These are phyloP conservation scores for Babesia ovis DNA, from an alignment of 169 alveolate genomes.

Conservation along the genomic window DNA sequence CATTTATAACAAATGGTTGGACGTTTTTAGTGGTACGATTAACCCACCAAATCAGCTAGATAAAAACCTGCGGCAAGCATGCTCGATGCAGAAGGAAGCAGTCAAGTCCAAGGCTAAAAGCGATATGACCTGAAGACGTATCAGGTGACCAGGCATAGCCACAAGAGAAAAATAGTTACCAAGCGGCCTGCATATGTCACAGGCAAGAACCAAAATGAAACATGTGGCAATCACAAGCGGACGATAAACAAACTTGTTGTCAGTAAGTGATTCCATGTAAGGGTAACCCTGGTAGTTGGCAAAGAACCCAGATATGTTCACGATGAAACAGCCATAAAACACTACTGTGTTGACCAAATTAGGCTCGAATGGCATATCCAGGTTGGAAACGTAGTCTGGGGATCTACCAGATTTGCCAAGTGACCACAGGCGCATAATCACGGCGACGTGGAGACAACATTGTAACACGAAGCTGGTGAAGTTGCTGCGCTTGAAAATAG, in stretches of 20 bases:
- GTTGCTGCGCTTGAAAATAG: constrained; percentile 67
- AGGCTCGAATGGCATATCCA: constrained; percentile 86
- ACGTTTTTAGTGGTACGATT: too few relatives aligned
- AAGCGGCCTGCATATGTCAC: constrained; percentile 59
- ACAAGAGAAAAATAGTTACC: constrained; percentile 69
- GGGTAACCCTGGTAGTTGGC: constrained; percentile 89
- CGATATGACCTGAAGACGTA: constrained; percentile 28
- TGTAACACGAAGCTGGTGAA: constrained; percentile 75
- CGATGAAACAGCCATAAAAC: constrained; percentile 77
- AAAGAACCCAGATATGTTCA: constrained; percentile 81
- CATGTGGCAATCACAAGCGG: constrained; percentile 35
- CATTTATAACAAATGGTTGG: too few relatives aligned
- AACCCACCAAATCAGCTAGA: not conserved
- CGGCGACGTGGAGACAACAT: constrained; percentile 74
- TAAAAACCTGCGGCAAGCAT: constrained; percentile 14
- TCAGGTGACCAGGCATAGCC: constrained; percentile 29
- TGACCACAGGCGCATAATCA: constrained; percentile 79
- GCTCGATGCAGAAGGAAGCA: constrained; percentile 25
- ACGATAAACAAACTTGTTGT: constrained; percentile 67
- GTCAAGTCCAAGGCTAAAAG: constrained; percentile 31
- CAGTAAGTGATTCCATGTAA: constrained; percentile 77
- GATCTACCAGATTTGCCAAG: constrained; percentile 68
- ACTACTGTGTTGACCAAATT: constrained; percentile 85
- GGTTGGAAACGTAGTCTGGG: constrained; percentile 63
- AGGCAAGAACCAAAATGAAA: constrained; percentile 44